Conservation (phyloP, 1,284 basidiomycete species). For the Ceraceosorus bombacis region DNA sequence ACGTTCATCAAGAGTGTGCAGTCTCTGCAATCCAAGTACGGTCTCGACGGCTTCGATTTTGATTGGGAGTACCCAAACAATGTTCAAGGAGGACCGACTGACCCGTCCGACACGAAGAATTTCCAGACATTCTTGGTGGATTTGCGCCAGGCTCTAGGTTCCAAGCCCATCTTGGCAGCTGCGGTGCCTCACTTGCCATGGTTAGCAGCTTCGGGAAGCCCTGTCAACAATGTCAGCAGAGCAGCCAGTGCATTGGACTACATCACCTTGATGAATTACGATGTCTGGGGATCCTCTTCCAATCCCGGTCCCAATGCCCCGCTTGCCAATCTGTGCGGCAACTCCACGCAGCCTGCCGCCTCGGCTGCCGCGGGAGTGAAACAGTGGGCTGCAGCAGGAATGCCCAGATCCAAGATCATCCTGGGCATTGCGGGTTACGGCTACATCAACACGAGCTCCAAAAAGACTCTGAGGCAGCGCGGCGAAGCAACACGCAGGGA, state of each 20-base stretch:
- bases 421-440: constrained; percentile 37
- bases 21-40: constrained; percentile 52
- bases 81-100: constrained; percentile 2
- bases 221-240: constrained; percentile 24
- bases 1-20: constrained; percentile 27
- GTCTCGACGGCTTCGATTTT: constrained; percentile 57
- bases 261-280: constrained; percentile 44
- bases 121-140: constrained; percentile 40
- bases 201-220: constrained; percentile 20
- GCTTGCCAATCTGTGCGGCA: constrained; percentile 36
- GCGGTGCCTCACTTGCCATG: constrained; percentile 28
- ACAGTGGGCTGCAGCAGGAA: constrained; percentile 33
- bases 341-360: constrained; percentile 31
- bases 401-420: constrained; percentile 38
- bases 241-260: constrained; percentile 29
- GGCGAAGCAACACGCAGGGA: not conserved
- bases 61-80: constrained; percentile 54
- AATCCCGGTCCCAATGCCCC: constrained; percentile 37
- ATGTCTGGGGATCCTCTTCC: constrained; percentile 29
- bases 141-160: constrained; percentile 51
- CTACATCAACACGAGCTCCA: constrained; percentile 23
- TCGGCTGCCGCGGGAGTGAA: constrained; percentile 34
- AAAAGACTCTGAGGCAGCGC: constrained; percentile 11
- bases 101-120: constrained; percentile 26
- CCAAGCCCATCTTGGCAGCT: constrained; percentile 47